Percentiles rank a stretch among this genome's conserved stretches.
phyloP scores from a whole-genome alignment of 163 green algal genomes.

The Chlamydomonas reinhardtii region DNA sequence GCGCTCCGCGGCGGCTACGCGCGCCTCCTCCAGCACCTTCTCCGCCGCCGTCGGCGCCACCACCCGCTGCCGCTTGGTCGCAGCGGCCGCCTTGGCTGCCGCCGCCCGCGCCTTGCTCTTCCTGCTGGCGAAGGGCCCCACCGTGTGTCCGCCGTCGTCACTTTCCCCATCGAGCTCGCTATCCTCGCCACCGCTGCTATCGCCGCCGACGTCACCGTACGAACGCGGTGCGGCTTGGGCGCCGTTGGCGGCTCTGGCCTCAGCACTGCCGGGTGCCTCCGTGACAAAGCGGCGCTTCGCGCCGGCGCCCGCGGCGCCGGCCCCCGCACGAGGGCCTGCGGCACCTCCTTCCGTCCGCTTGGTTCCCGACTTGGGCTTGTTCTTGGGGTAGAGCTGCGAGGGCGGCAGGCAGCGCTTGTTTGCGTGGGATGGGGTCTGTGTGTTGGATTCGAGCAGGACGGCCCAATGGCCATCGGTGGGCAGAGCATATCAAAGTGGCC shows the following conservation, averaged over 20 bases:
- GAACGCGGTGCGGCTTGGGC: not conserved
- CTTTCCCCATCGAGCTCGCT: conserved; percentile 21
- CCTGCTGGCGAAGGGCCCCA: not conserved
- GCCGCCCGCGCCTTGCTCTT: no score
- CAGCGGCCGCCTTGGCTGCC: not conserved
- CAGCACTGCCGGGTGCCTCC: not conserved
- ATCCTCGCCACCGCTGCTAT: not conserved
- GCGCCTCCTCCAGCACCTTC: not conserved
- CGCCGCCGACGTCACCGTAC: not conserved
- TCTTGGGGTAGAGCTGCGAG: conserved; percentile 19
- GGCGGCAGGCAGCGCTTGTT: no score
- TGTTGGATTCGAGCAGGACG: no score
- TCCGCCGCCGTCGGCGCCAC: not conserved
- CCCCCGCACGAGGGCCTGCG: not conserved
- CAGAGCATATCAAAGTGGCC: no score
- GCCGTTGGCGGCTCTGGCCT: not conserved
- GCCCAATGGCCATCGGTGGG: no score
- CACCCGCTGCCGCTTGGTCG: not conserved
- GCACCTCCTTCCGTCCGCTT: conserved; percentile 4
- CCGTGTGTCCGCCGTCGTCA: conserved; percentile 29
- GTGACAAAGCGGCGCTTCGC: not conserved
- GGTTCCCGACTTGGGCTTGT: not conserved
- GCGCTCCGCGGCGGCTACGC: not conserved
- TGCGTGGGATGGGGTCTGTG: no score
- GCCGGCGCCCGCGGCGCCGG: not conserved